These are phyloP conservation scores for Cicer arietinum DNA, from an alignment of 306 rosid genomes.

Conservation along the genomic window DNA sequence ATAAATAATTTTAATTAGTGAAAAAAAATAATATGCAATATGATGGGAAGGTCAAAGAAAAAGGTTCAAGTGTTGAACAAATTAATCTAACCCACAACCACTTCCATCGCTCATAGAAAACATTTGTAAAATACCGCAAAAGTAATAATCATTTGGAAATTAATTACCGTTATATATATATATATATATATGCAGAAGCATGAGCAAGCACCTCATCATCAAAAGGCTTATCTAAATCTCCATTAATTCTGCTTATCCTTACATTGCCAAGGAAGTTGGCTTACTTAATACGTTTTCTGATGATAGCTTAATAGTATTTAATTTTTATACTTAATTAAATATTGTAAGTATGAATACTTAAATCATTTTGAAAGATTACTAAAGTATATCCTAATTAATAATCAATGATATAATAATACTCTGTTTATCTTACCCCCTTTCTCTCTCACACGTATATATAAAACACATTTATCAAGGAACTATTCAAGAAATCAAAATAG, in stretches of 20 bases:
- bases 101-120: constrained; percentile 42
- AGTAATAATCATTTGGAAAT: background rate
- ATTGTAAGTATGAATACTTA: background rate
- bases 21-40: background rate
- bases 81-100: constrained; percentile 68
- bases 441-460: too few species aligned
- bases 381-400: too few species aligned
- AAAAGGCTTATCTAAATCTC: background rate
- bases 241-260: background rate
- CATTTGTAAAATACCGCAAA: constrained; percentile 33
- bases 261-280: background rate
- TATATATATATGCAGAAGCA: background rate
- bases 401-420: too few species aligned
- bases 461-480: too few species aligned
- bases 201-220: background rate
- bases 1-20: background rate
- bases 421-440: too few species aligned
- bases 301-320: background rate
- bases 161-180: too few species aligned
- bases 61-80: constrained; percentile 68
- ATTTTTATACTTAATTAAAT: background rate
- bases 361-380: background rate
- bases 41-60: constrained; percentile 54
- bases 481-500: too few species aligned
- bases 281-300: background rate